Conservation (phyloP, 176 grass and related monocot species). For the Cocos nucifera region DNA sequence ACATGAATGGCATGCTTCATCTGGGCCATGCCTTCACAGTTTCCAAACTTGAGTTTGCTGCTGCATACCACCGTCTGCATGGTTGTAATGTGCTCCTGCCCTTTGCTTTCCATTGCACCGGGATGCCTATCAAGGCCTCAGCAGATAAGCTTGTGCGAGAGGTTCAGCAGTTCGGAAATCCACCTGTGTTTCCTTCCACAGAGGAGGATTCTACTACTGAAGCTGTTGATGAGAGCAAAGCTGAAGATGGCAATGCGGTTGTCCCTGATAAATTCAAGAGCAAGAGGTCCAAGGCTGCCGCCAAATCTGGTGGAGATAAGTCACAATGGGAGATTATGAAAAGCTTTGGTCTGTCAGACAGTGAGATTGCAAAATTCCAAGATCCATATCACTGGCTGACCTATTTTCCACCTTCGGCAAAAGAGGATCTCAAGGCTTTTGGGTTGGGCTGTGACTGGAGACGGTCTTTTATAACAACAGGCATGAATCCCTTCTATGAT, state of each 20-base stretch:
- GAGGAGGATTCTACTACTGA: slow-evolving; percentile 33
- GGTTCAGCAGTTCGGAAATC: slow-evolving; percentile 48
- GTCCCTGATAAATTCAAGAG: slow-evolving; percentile 61
- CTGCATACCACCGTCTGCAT: slow-evolving; percentile 50
- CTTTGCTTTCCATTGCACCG: slow-evolving; percentile 75
- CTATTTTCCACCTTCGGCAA: slow-evolving; percentile 44
- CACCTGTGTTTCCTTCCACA: slow-evolving; percentile 34
- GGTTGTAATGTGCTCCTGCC: slow-evolving; percentile 56
- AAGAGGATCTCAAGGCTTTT: slow-evolving; percentile 57
- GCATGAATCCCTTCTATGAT: slow-evolving; percentile 69
- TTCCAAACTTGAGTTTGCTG: slow-evolving; percentile 72
- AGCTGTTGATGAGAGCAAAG: slow-evolving; percentile 26
- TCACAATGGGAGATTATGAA: slow-evolving; percentile 82
- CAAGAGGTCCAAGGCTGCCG: slow-evolving; percentile 54
- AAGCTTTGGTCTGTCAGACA: slow-evolving; percentile 39
- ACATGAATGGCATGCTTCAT: slow-evolving; percentile 78
- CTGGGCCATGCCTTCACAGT: slow-evolving; percentile 60
- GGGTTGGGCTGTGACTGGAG: slow-evolving; percentile 65
- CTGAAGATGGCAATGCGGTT: slow-evolving; percentile 16
- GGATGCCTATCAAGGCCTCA: slow-evolving; percentile 80
- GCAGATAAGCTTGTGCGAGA: slow-evolving; percentile 62
- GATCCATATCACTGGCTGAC: slow-evolving; percentile 63
- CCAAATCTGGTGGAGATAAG: slow-evolving; percentile 43
- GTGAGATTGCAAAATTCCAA: slow-evolving; percentile 51
- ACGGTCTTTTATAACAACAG: slow-evolving; percentile 60